Conservation (phyloP, 371 early-diverging fungal genomes). For the Zychaea mexicana region DNA sequence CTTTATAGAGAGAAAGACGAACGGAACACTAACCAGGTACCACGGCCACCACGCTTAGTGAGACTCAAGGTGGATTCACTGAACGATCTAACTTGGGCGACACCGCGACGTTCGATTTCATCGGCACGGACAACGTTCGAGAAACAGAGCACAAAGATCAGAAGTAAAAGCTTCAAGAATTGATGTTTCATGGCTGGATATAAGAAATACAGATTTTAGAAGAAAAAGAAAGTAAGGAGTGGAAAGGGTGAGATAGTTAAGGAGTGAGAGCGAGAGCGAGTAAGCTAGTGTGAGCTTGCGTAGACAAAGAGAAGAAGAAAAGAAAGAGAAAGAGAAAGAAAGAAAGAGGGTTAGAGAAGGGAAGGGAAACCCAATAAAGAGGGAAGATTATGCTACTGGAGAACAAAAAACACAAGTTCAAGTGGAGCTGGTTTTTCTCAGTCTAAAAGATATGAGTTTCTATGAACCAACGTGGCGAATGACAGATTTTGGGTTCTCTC, state of each 20-base stretch:
- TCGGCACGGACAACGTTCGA: conserved; percentile 8
- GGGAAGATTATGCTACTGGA: not conserved
- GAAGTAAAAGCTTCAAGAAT: conserved; percentile 6
- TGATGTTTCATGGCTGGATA: conserved; percentile 3
- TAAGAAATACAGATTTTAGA: not conserved
- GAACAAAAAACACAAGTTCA: not conserved
- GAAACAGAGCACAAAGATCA: conserved; percentile 8
- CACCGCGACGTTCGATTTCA: conserved; percentile 33
- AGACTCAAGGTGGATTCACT: conserved; percentile 23
- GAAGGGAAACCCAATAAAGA: not conserved
- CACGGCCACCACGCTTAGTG: conserved; percentile 40
- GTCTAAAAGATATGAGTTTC: not conserved
- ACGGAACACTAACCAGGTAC: conserved; percentile 39
- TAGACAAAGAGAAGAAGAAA: conserved; percentile 1
- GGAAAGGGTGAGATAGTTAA: conserved; percentile 10
- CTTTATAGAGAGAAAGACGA: not conserved
- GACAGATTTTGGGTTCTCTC: not conserved
- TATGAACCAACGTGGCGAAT: not conserved
- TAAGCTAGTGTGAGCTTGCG: too few species aligned
- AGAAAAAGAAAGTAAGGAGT: conserved; percentile 8
- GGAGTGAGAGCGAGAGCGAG: conserved; percentile 7
- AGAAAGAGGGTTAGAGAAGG: not conserved
- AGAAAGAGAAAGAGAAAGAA: conserved; percentile 16
- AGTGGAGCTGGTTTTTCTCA: conserved; percentile 4
- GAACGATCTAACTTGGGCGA: conserved; percentile 36